Base-by-base conservation (phyloP, 1,284 basidiomycete species). In the Caloboletus firmus region DNA sequence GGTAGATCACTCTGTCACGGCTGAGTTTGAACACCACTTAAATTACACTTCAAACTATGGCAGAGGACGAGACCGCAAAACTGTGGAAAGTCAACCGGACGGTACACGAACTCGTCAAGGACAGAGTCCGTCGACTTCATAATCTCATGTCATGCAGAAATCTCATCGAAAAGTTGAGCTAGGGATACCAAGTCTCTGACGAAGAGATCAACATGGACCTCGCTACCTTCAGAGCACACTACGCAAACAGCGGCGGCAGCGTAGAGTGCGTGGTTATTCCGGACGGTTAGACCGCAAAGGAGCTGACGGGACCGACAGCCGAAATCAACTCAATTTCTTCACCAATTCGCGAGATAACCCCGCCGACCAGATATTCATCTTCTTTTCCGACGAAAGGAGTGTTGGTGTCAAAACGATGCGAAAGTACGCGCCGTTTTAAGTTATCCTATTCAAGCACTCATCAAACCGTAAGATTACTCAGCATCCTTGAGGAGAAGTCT, bases 61-160 rank as follows among this genome's bases (percentile, higher is more conserved):
- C 78, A 58, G 86, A 89, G 59, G 88, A 91, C 72, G 89, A 91
- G 70, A 79, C 82, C 50, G 85, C 93, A 49, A 86, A 89, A 67
- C 80, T 99, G 65, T 98, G 95, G 93, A 89, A 95, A 68, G 95
- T 99, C 59, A 95, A 95, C 74, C 79, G 93, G 66, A 99, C 97
- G 40, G 91, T 98, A 50, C 95, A 98, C 72, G 97, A 99, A 76
- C 86, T 99, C 54, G 92, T 96, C 56, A 85, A 89, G 68, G 97
- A 99, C 73, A 84, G 95, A 76, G 88, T 90, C 61, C 74, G 82
- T 72, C 42, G 62, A 53, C 40, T 51, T 57, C 18, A 49, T 55
- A 26, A 12, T 17, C 37, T 36, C 42, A 13, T 54, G 18, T 55
- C 42, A 28, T 51, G 22, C 45, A 41, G 32, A 45, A 46, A 46